Percentiles rank a stretch among this genome's conserved stretches.
phyloP scores from a whole-genome alignment of 2,329 filamentous ascomycete species.

The Fusarium piperis region DNA sequence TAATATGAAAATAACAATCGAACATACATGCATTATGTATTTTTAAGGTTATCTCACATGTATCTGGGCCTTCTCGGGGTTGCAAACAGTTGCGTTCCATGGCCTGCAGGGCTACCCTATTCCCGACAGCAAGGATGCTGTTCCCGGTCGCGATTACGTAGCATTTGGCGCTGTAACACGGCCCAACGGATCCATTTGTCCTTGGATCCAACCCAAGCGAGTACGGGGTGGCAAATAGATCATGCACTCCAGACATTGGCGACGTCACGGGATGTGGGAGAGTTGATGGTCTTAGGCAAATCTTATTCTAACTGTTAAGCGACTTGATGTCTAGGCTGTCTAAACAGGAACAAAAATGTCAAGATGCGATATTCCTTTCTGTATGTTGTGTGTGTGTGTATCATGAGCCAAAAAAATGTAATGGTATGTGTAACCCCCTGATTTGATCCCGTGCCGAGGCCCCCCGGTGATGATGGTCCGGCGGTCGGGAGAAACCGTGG shows the following conservation, averaged over 20 bases:
- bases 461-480: background rate
- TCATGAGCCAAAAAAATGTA: background rate
- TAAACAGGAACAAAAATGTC: slow-evolving; percentile 12
- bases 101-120: background rate
- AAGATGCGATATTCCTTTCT: background rate
- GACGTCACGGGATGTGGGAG: background rate
- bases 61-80: background rate
- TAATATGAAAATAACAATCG: background rate
- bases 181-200: background rate
- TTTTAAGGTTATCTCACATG: background rate
- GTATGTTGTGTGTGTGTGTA: background rate
- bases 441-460: background rate
- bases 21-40: background rate
- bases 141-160: background rate
- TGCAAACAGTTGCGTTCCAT: background rate
- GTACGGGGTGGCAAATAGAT: background rate
- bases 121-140: background rate
- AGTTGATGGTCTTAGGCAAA: background rate
- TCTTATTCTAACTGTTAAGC: slow-evolving; percentile 21
- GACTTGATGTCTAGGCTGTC: slow-evolving; percentile 27
- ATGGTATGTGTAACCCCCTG: slow-evolving; percentile 3
- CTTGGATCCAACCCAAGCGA: background rate
- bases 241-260: background rate
- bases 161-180: background rate
- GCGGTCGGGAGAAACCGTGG: slow-evolving; percentile 22